Base-by-base conservation (phyloP, 805 yeast genomes). In the Starmerella stellata region DNA sequence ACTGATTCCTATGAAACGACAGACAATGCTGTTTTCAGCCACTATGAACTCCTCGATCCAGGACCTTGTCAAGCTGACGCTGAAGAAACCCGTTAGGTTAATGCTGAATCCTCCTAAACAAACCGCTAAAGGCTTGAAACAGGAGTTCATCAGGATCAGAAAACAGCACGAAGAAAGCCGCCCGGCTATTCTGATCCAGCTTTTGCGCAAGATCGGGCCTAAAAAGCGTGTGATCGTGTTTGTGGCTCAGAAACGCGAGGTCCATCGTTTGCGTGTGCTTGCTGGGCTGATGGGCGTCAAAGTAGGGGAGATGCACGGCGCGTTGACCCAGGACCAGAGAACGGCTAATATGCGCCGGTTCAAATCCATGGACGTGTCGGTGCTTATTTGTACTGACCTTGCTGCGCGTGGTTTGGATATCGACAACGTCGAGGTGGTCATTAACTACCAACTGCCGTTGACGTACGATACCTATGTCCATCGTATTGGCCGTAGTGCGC, bases 401-500 rank as follows among this genome's bases (percentile, higher is more conserved):
- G 98, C 98, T 2, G 87, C 98, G 21, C 79, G 99, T 72, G 99
- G 99, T 69, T 69, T 90, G 56, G 99, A 90, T 78, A 90, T 90
- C 54, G 96, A 96, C 44, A 87, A 87, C 61, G 85, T 90, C 56
- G 96, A 85, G 57, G 74, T 78, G 43, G 99, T 90, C 35, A 70
- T 90, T 53, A 90, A 90, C 61, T 90, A 68, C 58, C 98, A 90
- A 55, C 81, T 90, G 92, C 98, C 98, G 37, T 80, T 81, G 57
- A 67, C 79, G 23, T 76, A 79, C 52, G 98, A 90, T 48, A 70
- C 87, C 29, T 90, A 90, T 58, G 65, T 90, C 52, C 98, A 90
- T 62, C 78, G 98, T 66, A 95, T 90, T 43, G 98, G 98, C 61
- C 80, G 98, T 69, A 90, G 96, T 39, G 99, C 99, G 8, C 81